Percentiles rank a stretch among this genome's conserved stretches.
Conservation (phyloP, 2,329 filamentous ascomycete genomes). For the Torrubiella hemipterigena region DNA sequence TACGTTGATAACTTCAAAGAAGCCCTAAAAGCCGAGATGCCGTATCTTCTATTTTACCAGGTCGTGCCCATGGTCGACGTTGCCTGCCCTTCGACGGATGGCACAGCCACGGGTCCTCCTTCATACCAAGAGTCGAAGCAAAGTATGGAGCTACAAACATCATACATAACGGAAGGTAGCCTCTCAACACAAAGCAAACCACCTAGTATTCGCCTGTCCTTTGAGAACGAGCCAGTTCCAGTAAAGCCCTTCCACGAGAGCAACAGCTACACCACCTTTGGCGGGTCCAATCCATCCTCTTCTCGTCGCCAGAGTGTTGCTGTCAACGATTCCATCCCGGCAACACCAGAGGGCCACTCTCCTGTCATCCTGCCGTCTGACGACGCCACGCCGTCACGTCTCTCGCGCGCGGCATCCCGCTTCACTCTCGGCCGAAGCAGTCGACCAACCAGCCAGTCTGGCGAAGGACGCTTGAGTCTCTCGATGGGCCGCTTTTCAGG, state of each 20-base stretch:
- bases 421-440: slow-evolving; percentile 38
- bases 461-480: slow-evolving; percentile 44
- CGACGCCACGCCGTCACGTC: slow-evolving; percentile 39
- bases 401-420: slow-evolving; percentile 45
- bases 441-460: slow-evolving; percentile 44
- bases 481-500: slow-evolving; percentile 44
- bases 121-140: slow-evolving; percentile 43
- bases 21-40: slow-evolving; percentile 74
- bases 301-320: slow-evolving; percentile 39
- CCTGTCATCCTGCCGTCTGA: slow-evolving; percentile 34
- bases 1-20: slow-evolving; percentile 67
- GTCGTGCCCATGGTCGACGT: slow-evolving; percentile 77
- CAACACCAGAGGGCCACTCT: slow-evolving; percentile 22
- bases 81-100: slow-evolving; percentile 32
- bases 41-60: slow-evolving; percentile 92
- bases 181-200: slow-evolving; percentile 19
- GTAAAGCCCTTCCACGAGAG: slow-evolving; percentile 28
- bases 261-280: slow-evolving; percentile 24
- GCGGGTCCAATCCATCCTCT: slow-evolving; percentile 17
- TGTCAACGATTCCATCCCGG: slow-evolving; percentile 23
- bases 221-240: slow-evolving; percentile 40
- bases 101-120: slow-evolving; percentile 38
- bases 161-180: slow-evolving; percentile 5
- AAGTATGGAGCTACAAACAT: slow-evolving; percentile 22
- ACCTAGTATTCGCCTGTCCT: slow-evolving; percentile 42